Conservation (phyloP, 331 rosid genomes). For the Prunus yedoensis region DNA sequence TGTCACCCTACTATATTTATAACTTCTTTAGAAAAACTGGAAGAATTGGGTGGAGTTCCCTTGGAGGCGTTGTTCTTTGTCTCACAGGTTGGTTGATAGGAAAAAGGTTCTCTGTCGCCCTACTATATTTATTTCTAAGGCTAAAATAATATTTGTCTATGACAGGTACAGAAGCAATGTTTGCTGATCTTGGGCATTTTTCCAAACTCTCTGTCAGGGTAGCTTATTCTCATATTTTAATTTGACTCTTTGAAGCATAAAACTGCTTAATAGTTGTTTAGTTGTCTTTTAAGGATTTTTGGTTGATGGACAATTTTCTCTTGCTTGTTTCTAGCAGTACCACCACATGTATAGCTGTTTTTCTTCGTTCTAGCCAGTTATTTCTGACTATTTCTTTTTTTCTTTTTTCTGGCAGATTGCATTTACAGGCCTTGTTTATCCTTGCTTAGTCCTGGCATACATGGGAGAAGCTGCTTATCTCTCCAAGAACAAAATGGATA, state of each 20-base stretch:
- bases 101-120: not conserved
- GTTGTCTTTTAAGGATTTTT: not conserved
- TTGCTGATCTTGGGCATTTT: conserved; percentile 44
- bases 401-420: conserved; percentile 24
- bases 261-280: not conserved
- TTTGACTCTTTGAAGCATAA: not conserved
- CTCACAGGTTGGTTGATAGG: conserved; percentile 26
- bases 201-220: conserved; percentile 39
- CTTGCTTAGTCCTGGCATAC: conserved; percentile 39
- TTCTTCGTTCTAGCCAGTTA: not conserved
- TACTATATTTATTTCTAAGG: not conserved
- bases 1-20: conserved; percentile 33
- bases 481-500: conserved; percentile 34
- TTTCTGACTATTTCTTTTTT: not conserved
- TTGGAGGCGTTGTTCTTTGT: conserved; percentile 41
- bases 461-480: conserved; percentile 49
- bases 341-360: not conserved
- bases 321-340: not conserved
- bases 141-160: not conserved
- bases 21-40: conserved; percentile 31
- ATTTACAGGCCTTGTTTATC: conserved; percentile 34
- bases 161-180: conserved; percentile 44
- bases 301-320: not conserved
- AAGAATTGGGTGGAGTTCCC: conserved; percentile 34
- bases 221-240: not conserved